Conservation (phyloP, 257 asterid species). For the Verbena officinalis region DNA sequence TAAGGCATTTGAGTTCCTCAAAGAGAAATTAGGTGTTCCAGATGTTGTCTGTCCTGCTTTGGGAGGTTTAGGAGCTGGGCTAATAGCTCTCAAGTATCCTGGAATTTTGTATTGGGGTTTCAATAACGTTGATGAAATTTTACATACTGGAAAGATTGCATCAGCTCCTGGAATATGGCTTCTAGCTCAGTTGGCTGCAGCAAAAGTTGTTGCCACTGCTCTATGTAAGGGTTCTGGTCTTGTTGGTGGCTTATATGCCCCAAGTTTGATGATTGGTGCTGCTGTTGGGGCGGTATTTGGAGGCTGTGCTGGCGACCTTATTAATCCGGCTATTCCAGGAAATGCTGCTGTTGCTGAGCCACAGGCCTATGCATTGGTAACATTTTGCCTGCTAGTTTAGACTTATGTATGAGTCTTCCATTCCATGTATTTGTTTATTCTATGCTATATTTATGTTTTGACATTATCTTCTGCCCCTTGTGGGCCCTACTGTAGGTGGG, state of each 20-base stretch:
- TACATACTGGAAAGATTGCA: slow-evolving; percentile 96
- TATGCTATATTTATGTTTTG: slow-evolving; percentile 17
- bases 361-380: slow-evolving; percentile 97
- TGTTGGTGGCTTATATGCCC: slow-evolving; percentile 97
- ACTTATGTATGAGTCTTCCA: slow-evolving; percentile 13
- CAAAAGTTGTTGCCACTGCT: slow-evolving; percentile 94
- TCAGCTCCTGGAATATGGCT: slow-evolving; percentile 99
- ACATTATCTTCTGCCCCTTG: slow-evolving; percentile 18
- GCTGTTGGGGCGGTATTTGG: slow-evolving; percentile 99
- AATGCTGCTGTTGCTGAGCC: slow-evolving; percentile 96
- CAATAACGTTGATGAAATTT: slow-evolving; percentile 94
- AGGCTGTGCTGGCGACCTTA: slow-evolving; percentile 87
- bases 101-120: slow-evolving; percentile 98
- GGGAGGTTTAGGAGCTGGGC: slow-evolving; percentile 98
- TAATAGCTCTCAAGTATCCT: slow-evolving; percentile 93
- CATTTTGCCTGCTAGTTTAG: slow-evolving; percentile 19
- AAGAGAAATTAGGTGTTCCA: slow-evolving; percentile 71
- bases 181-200: slow-evolving; percentile 84
- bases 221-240: slow-evolving; percentile 95
- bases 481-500: slow-evolving; percentile 74
- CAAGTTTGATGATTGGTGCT: slow-evolving; percentile 99
- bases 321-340: slow-evolving; percentile 95
- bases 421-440: slow-evolving; percentile 8
- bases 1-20: slow-evolving; percentile 60
- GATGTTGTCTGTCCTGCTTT: slow-evolving; percentile 96